Percentiles rank a stretch among this genome's conserved stretches.
Conservation (phyloP, 495 filamentous ascomycete genomes). For the Clohesyomyces aquaticus region DNA sequence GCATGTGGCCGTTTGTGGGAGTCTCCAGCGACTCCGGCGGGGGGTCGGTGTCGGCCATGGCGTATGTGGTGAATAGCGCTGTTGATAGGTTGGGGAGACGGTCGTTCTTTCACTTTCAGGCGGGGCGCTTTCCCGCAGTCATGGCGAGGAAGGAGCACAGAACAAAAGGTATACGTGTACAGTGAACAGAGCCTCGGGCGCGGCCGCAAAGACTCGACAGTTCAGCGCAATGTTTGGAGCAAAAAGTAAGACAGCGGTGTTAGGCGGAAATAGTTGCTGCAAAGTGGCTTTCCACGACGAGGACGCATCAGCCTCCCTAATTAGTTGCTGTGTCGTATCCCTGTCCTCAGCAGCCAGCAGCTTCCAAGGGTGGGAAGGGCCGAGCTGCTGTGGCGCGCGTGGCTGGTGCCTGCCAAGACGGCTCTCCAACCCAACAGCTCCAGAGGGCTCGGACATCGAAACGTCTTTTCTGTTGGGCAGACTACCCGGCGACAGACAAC, state of each 20-base stretch:
- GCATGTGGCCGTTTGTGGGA: slow-evolving; percentile 5
- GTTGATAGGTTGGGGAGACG: slow-evolving; percentile 3
- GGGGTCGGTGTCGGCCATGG: slow-evolving; percentile 42
- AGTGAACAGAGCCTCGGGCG: too few relatives aligned
- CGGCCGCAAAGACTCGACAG: too few relatives aligned
- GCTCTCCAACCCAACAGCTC: too few relatives aligned
- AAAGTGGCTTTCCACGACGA: slow-evolving; percentile 33
- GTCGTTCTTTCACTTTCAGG: slow-evolving; percentile 27
- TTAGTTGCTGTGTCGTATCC: slow-evolving; percentile 10
- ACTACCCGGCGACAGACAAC: slow-evolving; percentile 5
- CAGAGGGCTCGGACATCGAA: neutral
- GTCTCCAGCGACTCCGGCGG: slow-evolving; percentile 1
- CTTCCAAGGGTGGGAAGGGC: too few relatives aligned
- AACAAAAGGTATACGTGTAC: neutral
- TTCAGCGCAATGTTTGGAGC: neutral
- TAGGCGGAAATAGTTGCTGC: neutral
- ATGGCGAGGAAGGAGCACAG: slow-evolving; percentile 27
- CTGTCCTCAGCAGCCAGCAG: too few relatives aligned
- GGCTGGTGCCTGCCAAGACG: too few relatives aligned
- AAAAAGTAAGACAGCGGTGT: neutral
- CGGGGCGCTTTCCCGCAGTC: slow-evolving; percentile 25
- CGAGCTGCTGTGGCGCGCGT: neutral
- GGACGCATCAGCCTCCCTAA: slow-evolving; percentile 29
- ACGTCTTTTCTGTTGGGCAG: slow-evolving; percentile 3
- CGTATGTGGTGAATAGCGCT: neutral